Conservation (phyloP, 768 basidiomycete genomes). For the Rhodotorula kratochvilovae region DNA sequence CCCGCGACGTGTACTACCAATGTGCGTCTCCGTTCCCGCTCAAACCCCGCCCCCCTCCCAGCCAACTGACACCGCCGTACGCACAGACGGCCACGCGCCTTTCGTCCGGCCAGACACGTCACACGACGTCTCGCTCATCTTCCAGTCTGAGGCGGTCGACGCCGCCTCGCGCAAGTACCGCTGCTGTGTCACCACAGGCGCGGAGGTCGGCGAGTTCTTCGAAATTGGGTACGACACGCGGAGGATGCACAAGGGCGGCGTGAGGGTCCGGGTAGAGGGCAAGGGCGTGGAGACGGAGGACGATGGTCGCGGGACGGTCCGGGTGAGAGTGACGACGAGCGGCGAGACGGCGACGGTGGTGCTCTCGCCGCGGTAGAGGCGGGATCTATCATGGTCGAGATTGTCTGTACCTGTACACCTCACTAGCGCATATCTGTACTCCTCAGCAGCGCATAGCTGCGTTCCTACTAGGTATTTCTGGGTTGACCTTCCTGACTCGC, state of each 20-base stretch:
- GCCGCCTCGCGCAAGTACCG: constrained; percentile 25
- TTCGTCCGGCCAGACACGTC: constrained; percentile 5
- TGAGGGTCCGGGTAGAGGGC: constrained; percentile 18
- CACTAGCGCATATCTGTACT: too few relatives aligned
- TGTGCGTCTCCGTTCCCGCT: not conserved
- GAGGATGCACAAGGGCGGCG: constrained; percentile 36
- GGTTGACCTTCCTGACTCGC: too few relatives aligned
- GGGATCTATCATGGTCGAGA: too few relatives aligned
- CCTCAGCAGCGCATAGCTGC: too few relatives aligned
- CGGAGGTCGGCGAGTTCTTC: constrained; percentile 13
- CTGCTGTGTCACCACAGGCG: constrained; percentile 23
- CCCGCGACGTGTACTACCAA: constrained; percentile 19
- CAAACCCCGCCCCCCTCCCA: accelerated
- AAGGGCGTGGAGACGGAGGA: constrained; percentile 3
- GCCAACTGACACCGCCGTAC: constrained; percentile 3
- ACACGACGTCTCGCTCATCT: constrained; percentile 5
- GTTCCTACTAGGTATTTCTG: too few relatives aligned
- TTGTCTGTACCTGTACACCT: too few relatives aligned
- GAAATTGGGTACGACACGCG: constrained; percentile 35
- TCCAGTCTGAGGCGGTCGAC: constrained; percentile 27
- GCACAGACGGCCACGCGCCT: constrained; percentile 25
- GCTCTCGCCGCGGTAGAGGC: constrained; percentile 11
- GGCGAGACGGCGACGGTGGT: constrained; percentile 11
- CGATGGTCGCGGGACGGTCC: constrained; percentile 6
- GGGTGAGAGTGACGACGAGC: not conserved